These are phyloP conservation scores for Verbena officinalis DNA, from an alignment of 257 asterid genomes.

Conservation along the genomic window DNA sequence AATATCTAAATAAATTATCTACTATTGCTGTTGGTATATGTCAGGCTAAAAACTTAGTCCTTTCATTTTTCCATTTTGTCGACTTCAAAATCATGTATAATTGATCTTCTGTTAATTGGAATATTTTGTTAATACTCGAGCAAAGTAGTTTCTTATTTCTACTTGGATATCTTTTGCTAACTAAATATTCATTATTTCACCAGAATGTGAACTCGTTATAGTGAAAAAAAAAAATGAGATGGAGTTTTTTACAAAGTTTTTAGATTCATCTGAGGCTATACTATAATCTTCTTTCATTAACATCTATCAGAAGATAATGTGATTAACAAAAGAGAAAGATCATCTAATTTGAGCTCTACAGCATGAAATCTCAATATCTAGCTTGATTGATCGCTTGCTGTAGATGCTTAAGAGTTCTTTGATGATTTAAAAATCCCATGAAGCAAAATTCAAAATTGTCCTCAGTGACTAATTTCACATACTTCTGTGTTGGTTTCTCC, in stretches of 20 bases:
- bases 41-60: too few species aligned
- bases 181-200: neutral
- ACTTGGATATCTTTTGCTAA: neutral
- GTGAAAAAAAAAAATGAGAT: neutral
- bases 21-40: too few species aligned
- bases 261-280: neutral
- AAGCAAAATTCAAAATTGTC: constrained; percentile 59
- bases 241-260: neutral
- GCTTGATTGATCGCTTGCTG: constrained; percentile 35
- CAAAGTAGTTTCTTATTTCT: too few species aligned
- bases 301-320: neutral
- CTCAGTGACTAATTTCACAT: constrained; percentile 40
- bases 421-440: constrained; percentile 52
- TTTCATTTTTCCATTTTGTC: too few species aligned
- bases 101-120: too few species aligned
- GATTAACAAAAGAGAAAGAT: neutral
- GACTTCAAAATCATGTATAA: too few species aligned
- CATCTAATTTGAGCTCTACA: neutral
- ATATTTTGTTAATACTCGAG: too few species aligned
- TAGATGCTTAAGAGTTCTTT: constrained; percentile 35
- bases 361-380: constrained; percentile 4
- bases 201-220: neutral
- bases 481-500: constrained; percentile 44
- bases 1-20: too few species aligned
- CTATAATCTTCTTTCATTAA: neutral